Evolutionary conservation across 805 yeast species (phyloP).

Genomic region (Lipomyces orientalis): DNA sequence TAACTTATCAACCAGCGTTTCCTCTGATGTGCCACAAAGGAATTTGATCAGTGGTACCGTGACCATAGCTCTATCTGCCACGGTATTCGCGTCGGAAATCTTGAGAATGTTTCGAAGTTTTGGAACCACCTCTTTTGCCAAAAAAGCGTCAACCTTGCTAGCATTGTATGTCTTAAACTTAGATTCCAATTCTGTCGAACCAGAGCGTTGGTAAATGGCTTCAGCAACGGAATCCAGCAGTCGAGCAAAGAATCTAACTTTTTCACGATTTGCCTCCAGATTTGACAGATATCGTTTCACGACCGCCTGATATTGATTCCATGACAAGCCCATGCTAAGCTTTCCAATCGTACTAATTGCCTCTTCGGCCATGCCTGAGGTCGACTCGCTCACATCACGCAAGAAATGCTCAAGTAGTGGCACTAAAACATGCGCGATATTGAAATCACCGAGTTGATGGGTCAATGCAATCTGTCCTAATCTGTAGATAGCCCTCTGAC

Average conservation of each 20-base stretch:
- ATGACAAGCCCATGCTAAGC: conserved; percentile 63
- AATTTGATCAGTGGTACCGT: conserved; percentile 79
- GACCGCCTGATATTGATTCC: conserved; percentile 82
- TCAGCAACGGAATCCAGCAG: conserved; percentile 63
- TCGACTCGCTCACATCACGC: conserved; percentile 50
- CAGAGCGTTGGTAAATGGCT: conserved; percentile 45
- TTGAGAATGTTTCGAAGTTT: conserved; percentile 62
- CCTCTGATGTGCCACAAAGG: conserved; percentile 64
- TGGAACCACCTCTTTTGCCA: conserved; percentile 65
- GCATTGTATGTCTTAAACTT: conserved; percentile 19
- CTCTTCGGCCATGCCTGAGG: conserved; percentile 48
- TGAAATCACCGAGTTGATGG: conserved; percentile 54
- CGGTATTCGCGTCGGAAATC: conserved; percentile 76
- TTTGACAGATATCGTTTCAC: conserved; percentile 68
- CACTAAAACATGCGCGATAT: conserved; percentile 77
- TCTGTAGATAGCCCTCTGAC: conserved; percentile 80
- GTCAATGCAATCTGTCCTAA: conserved; percentile 56
- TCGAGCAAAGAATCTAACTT: conserved; percentile 27
- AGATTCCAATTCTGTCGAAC: conserved; percentile 28
- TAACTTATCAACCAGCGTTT: conserved; percentile 60
- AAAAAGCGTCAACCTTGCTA: conserved; percentile 52
- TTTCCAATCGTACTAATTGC: conserved; percentile 66
- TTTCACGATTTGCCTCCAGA: conserved; percentile 49
- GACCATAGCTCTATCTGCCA: conserved; percentile 74
- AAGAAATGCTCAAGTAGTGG: conserved; percentile 82